Evolutionary conservation across 441 rosid species (phyloP), one percentile per base, ranked within the genome.

Genomic region (Viola pubescens): DNA sequence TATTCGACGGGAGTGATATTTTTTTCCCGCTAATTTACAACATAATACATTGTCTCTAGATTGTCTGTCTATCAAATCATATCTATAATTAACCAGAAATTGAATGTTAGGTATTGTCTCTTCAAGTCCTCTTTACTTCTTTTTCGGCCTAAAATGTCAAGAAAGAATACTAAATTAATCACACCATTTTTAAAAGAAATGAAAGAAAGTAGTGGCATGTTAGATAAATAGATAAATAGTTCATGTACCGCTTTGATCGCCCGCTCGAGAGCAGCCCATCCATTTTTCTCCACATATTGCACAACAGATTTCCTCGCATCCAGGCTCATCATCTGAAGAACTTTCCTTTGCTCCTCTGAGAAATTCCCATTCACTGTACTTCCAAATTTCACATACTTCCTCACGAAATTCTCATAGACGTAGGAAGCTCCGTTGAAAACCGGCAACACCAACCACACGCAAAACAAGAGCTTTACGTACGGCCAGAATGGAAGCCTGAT

Each of bases 371-470:
- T 63, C 59, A 73, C 82, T 38, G 66, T 39, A 52, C 73, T 74
- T 11, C 87, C 89, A 19, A 86, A 64, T 65, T 77, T 79, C 5
- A 88, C 83, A 43, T 91, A 91, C 63, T 76, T 80, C 65, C 94
- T 82, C 60, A 91, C 79, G 52, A 75, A 75, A 54, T 81, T 94
- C 69, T 83, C 87, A 60, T 91, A 89, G 19, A 89, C 90, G 69
- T 89, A 87, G n/a, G 98, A 88, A 63, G 95, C 98, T 12, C 98
- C 98, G 2, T 89, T 92, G 75, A 92, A 89, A 61, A 83, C 66
- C 0, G 98, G 98, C 63, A 89, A 74, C 61, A 87, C 98, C 65
- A 89, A 76, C 98, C 98, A 92, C 70, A 91, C 79, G 60, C 94
- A 88, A 53, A 87, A 76, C 59, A 89, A 52, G 67, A 92, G 77